Evolutionary conservation across 225 moss, liverwort and hornwort genomes (phyloP).

Genomic region (Physcomitrellopsis africana): DNA sequence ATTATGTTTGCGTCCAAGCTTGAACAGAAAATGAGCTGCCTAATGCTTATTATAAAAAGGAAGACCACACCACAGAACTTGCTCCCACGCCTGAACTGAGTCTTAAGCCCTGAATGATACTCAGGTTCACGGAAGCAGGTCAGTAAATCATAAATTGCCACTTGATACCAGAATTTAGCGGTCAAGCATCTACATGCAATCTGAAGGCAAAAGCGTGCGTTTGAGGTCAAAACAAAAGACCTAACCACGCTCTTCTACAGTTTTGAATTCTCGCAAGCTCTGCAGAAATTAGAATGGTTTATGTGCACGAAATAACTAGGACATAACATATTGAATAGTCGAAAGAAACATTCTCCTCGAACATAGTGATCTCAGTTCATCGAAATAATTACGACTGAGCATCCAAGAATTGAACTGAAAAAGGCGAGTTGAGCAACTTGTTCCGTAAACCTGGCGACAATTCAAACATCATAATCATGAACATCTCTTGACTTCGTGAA

Average conservation of each 20-base stretch:
- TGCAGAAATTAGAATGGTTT: background rate
- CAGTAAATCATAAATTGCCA: background rate
- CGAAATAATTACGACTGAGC: too few species aligned
- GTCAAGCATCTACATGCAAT: background rate
- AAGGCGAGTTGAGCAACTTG: too few species aligned
- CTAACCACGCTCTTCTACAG: background rate
- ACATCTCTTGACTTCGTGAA: too few species aligned
- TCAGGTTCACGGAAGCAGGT: constrained; percentile 13
- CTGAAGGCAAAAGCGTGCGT: background rate
- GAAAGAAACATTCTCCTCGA: too few species aligned
- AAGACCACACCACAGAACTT: constrained; percentile 8
- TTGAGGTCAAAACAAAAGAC: constrained; percentile 13
- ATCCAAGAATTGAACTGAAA: too few species aligned
- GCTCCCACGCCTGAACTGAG: constrained; percentile 11
- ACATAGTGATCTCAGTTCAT: too few species aligned
- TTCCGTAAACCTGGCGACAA: too few species aligned
- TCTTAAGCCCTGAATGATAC: constrained; percentile 11
- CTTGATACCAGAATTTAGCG: background rate
- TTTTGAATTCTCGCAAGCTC: background rate
- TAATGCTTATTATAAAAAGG: constrained; percentile 24
- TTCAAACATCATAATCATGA: too few species aligned
- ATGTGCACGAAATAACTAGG: background rate
- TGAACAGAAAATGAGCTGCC: constrained; percentile 24
- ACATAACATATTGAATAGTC: background rate
- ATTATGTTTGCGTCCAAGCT: constrained; percentile 15